Percentiles rank a stretch among this genome's conserved stretches.
Conservation (phyloP, 2,329 filamentous ascomycete species). For the Zymoseptoria passerinii region DNA sequence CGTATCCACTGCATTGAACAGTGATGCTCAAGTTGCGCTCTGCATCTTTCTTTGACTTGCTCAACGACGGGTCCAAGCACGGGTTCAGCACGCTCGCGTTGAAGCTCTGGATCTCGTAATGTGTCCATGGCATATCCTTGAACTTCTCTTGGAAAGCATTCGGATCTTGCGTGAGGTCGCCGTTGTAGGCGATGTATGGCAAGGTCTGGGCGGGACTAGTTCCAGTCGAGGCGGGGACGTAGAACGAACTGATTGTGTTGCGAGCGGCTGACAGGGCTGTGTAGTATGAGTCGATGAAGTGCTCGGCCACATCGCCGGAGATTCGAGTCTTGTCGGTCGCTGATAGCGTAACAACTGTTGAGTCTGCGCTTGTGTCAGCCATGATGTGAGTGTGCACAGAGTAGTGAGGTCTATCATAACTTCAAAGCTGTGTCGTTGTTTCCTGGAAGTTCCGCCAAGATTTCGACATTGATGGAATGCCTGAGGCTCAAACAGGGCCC, state of each 20-base stretch:
- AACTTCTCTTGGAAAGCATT: constrained; percentile 61
- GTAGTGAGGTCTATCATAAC: neutral
- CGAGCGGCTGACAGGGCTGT: constrained; percentile 56
- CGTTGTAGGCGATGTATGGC: constrained; percentile 72
- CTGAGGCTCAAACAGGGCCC: neutral
- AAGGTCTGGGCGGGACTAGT: constrained; percentile 41
- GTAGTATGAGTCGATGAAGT: constrained; percentile 69
- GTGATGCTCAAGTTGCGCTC: constrained; percentile 60
- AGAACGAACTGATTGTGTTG: constrained; percentile 57
- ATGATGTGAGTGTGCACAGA: neutral
- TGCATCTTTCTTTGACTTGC: constrained; percentile 27
- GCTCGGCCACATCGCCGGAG: constrained; percentile 53
- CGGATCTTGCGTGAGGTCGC: constrained; percentile 55
- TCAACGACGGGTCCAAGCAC: constrained; percentile 23
- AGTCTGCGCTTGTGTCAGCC: neutral
- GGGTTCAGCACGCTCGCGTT: constrained; percentile 73
- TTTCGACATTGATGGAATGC: neutral
- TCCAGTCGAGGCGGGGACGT: constrained; percentile 52
- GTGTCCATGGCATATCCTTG: constrained; percentile 48
- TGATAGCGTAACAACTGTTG: constrained; percentile 20
- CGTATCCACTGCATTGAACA: constrained; percentile 64
- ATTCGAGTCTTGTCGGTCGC: constrained; percentile 25
- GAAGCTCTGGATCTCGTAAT: constrained; percentile 66
- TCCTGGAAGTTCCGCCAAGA: neutral
- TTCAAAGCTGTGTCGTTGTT: neutral